These are phyloP conservation scores for Neurospora sp. DNA, from an alignment of 495 filamentous ascomycete species.

Conservation along the genomic window DNA sequence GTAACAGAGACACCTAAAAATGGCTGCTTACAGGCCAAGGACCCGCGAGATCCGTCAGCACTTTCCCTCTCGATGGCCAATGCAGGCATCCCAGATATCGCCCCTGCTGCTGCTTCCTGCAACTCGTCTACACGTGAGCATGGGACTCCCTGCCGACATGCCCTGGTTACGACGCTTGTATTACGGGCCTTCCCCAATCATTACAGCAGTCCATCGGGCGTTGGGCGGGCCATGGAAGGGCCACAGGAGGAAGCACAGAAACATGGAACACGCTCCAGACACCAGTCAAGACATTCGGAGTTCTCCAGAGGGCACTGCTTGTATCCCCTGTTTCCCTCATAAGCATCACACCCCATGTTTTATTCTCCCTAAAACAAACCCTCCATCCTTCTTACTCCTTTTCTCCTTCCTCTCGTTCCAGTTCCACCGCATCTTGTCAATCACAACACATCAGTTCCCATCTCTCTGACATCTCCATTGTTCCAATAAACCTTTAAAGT, in stretches of 20 bases:
- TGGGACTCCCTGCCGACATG: neutral
- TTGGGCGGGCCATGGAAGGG: neutral
- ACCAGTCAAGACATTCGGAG: neutral
- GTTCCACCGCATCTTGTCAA: neutral
- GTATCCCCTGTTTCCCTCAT: neutral
- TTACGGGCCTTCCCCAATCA: neutral
- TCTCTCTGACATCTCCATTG: neutral
- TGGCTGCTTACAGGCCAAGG: neutral
- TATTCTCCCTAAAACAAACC: neutral
- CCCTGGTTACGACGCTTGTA: neutral
- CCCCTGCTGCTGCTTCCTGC: neutral
- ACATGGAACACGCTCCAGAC: neutral
- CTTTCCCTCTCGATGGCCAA: neutral
- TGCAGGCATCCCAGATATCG: neutral
- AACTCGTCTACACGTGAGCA: neutral
- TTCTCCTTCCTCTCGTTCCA: neutral
- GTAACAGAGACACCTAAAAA: neutral
- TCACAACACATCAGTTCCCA: neutral
- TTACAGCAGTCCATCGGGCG: neutral
- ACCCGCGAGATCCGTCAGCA: neutral
- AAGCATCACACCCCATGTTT: neutral
- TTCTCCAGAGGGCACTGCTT: neutral
- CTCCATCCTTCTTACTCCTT: neutral
- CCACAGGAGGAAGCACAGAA: neutral
- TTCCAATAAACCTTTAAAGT: neutral